Base-by-base conservation (phyloP, 2,329 filamentous ascomycete genomes). In the Colletotrichum lupini region DNA sequence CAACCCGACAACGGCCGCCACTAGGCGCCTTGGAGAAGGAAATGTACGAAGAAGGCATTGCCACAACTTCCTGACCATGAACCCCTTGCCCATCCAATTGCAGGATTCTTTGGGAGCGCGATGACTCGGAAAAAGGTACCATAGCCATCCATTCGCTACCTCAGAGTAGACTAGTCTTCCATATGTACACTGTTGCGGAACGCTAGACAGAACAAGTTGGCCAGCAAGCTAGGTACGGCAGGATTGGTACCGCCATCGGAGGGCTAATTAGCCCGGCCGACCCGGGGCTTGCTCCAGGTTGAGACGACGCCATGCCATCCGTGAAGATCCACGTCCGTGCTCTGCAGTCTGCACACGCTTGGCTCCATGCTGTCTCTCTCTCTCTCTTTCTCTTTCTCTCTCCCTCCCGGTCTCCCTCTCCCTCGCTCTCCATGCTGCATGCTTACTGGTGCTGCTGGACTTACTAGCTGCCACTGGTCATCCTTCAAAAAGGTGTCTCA, bases 251-350 rank as follows among this genome's bases (percentile, higher is more conserved):
- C 53, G 14, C 65, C 58, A 72, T 69, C 69, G 69, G 69, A 63
- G 65, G 69, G 58, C 69, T 72, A 72, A 64, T 72, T 64, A 72
- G 59, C 65, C 69, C 69, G 69, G 65, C 69, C 69, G 69, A 64
- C 65, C 66, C 65, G 53, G 69, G 53, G 65, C 42, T 59, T 64
- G 58, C 69, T 64, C 58, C 65, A 69, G 57, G 65, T 72, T 69
- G 66, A 72, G 65, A 69, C 69, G 58, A 72, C 58, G 69, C 65
- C 69, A 63, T 72, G 53, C 42, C 66, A 72, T 63, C 57, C 22
- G 35, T 68, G 46, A 72, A 58, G 64, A 42, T 62, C 64, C 68
- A 68, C 67, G 56, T 68, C 57, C 64, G 56, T 71, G 62, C 62
- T 60, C n/a, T 26, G 28, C 35, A 30, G 46, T 37, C 28, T 55